Percentiles rank a stretch among this genome's conserved stretches.
Evolutionary conservation across 805 yeast genomes (phyloP).

Genomic region (Tetrapisispora fleetii): DNA sequence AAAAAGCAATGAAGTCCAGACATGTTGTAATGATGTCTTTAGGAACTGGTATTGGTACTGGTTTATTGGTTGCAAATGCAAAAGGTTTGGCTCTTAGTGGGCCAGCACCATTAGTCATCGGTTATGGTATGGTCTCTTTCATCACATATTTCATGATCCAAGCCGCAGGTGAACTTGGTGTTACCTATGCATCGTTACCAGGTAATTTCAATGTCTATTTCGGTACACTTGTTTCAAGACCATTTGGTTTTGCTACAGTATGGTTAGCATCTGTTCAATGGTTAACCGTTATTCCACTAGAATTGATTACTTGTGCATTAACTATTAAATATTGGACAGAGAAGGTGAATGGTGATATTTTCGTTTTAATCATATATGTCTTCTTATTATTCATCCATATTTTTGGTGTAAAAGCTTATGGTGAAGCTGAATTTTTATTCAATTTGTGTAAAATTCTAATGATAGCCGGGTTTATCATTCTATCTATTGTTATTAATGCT

Average conservation of each 20-base stretch:
- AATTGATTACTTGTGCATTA: slow-evolving; percentile 50
- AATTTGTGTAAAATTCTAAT: slow-evolving; percentile 46
- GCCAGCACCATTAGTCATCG: slow-evolving; percentile 41
- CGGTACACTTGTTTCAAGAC: slow-evolving; percentile 45
- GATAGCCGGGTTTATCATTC: slow-evolving; percentile 48
- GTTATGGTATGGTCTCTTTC: slow-evolving; percentile 46
- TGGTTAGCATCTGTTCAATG: slow-evolving; percentile 60
- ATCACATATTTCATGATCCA: slow-evolving; percentile 50
- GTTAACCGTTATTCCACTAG: slow-evolving; percentile 56
- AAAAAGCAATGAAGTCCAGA: slow-evolving; percentile 23
- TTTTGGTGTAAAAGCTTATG: slow-evolving; percentile 56
- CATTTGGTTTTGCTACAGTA: slow-evolving; percentile 64
- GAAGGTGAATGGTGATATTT: slow-evolving; percentile 41
- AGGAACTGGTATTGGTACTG: slow-evolving; percentile 80
- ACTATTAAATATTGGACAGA: slow-evolving; percentile 44
- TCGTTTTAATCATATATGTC: slow-evolving; percentile 45
- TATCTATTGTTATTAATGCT: slow-evolving; percentile 44
- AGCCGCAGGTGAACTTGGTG: slow-evolving; percentile 38
- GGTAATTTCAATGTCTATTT: slow-evolving; percentile 35
- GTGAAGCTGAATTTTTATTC: slow-evolving; percentile 57
- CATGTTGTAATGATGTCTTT: slow-evolving; percentile 69
- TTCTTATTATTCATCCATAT: slow-evolving; percentile 44
- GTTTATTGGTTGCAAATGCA: slow-evolving; percentile 49
- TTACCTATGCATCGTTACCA: slow-evolving; percentile 31
- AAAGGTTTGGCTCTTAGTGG: slow-evolving; percentile 36